Conservation (phyloP, 495 filamentous ascomycete species). For the Aspergillus conjunctus region DNA sequence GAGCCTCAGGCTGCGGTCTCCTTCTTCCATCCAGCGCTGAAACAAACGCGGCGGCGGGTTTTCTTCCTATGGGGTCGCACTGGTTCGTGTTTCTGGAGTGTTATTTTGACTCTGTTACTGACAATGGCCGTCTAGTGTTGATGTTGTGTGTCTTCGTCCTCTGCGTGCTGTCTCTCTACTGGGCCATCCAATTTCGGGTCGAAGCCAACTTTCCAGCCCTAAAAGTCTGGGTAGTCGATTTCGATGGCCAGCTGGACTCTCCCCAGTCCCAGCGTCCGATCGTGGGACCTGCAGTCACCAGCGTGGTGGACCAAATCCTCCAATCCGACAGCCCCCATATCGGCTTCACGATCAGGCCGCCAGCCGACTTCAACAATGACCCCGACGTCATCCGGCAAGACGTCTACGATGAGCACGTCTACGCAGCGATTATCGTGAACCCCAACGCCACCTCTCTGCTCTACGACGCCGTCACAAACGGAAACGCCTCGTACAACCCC, state of each 20-base stretch:
- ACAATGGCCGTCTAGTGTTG: constrained; percentile 40
- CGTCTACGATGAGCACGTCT: constrained; percentile 64
- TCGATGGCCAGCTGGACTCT: constrained; percentile 59
- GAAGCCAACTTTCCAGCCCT: constrained; percentile 51
- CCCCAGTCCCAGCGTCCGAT: constrained; percentile 49
- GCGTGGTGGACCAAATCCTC: constrained; percentile 41
- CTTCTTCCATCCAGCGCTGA: constrained; percentile 54
- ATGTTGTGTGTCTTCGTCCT: constrained; percentile 58
- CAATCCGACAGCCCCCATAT: constrained; percentile 37
- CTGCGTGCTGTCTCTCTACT: constrained; percentile 59
- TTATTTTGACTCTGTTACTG: neutral
- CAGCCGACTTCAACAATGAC: constrained; percentile 59
- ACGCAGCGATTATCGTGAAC: constrained; percentile 66
- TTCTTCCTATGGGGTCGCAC: constrained; percentile 38
- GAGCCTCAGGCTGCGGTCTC: constrained; percentile 46
- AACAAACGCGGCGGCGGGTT: constrained; percentile 48
- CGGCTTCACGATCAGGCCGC: constrained; percentile 53
- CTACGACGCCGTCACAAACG: constrained; percentile 54
- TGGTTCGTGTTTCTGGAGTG: constrained; percentile 22
- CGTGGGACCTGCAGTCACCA: constrained; percentile 57
- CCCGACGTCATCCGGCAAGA: constrained; percentile 60
- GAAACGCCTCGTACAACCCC: constrained; percentile 66
- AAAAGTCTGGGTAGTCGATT: constrained; percentile 65
- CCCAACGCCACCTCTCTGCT: constrained; percentile 65
- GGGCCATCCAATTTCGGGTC: constrained; percentile 57